phyloP scores from a whole-genome alignment of 2,329 filamentous ascomycete species.

The Penicillium brasilianum region DNA sequence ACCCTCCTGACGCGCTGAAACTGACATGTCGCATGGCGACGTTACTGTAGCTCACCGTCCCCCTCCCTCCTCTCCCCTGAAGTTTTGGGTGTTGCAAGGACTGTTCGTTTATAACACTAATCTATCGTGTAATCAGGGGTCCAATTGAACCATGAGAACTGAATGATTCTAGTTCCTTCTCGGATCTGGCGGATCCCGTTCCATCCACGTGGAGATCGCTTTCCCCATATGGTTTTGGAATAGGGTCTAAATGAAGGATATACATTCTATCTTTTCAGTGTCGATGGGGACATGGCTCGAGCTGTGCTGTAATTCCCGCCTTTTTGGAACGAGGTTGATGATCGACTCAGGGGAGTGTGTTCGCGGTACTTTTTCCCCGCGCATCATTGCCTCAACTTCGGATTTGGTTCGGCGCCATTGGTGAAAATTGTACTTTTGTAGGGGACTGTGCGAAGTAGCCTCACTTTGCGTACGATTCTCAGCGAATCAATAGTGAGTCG shows the following conservation, averaged over 20 bases:
- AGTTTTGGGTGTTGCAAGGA: neutral
- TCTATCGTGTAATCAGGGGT: neutral
- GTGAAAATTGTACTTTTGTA: neutral
- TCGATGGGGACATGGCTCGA: neutral
- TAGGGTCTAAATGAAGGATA: neutral
- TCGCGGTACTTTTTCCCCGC: neutral
- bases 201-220: neutral
- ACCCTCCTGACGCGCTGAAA: slow-evolving; percentile 8
- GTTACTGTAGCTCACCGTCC: neutral
- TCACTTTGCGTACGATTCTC: neutral
- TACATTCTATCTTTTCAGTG: neutral
- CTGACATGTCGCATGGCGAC: slow-evolving; percentile 21
- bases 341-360: neutral
- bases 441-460: slow-evolving; percentile 3
- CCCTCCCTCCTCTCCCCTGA: neutral
- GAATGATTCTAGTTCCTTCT: neutral
- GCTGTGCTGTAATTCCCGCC: neutral
- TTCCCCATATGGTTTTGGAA: neutral
- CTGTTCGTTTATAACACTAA: neutral
- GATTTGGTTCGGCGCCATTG: neutral
- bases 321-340: neutral
- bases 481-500: neutral
- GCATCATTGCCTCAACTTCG: neutral
- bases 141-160: neutral
- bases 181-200: neutral